Evolutionary conservation across 805 yeast genomes (phyloP).

Genomic region (Metschnikowia gruessii): DNA sequence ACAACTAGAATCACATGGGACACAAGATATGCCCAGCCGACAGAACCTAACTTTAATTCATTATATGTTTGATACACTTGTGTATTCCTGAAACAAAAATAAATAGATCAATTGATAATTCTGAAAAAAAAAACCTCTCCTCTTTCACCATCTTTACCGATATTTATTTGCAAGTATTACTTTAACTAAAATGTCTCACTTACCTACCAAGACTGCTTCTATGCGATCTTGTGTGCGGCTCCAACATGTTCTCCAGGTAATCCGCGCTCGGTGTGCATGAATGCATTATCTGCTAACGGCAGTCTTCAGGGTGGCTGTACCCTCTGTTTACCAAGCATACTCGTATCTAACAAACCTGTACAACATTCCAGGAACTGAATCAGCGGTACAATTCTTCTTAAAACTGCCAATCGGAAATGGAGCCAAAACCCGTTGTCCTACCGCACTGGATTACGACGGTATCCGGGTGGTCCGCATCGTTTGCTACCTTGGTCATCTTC

Average conservation of each 20-base stretch:
- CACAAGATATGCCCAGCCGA: background rate
- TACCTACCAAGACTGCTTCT: too few relatives aligned
- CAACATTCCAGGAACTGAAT: background rate
- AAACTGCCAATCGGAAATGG: background rate
- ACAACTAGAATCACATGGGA: background rate
- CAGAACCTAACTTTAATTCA: too few relatives aligned
- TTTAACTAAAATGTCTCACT: too few relatives aligned
- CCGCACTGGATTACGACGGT: constrained; percentile 23
- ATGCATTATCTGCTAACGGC: background rate
- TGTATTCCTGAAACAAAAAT: too few relatives aligned
- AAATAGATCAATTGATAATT: too few relatives aligned
- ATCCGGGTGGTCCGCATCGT: constrained; percentile 22
- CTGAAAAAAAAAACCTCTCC: too few relatives aligned
- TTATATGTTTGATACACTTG: too few relatives aligned
- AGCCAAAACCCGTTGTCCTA: constrained; percentile 6
- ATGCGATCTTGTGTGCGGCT: background rate
- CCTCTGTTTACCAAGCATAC: background rate
- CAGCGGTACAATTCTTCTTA: background rate
- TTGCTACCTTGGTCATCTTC: constrained; percentile 25
- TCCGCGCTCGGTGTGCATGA: constrained; percentile 8
- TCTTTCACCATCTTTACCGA: too few relatives aligned
- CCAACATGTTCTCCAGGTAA: background rate
- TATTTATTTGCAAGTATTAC: too few relatives aligned
- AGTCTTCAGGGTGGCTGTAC: background rate
- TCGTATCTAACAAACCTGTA: background rate